Conservation (phyloP, 1,139 yeast genomes). For the Magnusiomyces suaveolens region DNA sequence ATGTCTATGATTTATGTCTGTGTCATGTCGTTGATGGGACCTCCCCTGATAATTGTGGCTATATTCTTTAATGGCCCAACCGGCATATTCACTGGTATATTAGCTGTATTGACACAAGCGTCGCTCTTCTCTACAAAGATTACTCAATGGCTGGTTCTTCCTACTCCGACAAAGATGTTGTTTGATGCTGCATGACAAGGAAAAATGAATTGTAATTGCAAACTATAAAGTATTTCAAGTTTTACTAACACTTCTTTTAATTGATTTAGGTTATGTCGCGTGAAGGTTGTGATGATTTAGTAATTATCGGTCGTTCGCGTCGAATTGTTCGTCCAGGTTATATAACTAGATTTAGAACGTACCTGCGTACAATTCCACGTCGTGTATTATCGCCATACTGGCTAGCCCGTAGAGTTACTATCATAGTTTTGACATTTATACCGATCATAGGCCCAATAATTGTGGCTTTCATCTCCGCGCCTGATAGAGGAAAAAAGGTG, state of each 20-base stretch:
- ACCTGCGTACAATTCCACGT: conserved; percentile 26
- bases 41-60: conserved; percentile 41
- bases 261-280: conserved; percentile 34
- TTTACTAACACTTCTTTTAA: not conserved
- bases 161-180: conserved; percentile 44
- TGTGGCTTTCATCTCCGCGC: conserved; percentile 47
- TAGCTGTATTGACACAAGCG: conserved; percentile 45
- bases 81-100: conserved; percentile 46
- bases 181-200: conserved; percentile 40
- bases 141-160: conserved; percentile 44
- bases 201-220: conserved; percentile 14
- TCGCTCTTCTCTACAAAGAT: conserved; percentile 43
- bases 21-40: conserved; percentile 39
- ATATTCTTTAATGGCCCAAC: conserved; percentile 46
- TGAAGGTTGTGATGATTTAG: conserved; percentile 43
- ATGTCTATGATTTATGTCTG: conserved; percentile 37
- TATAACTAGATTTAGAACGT: conserved; percentile 18
- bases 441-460: conserved; percentile 57
- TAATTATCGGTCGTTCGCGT: conserved; percentile 39
- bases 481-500: conserved; percentile 46
- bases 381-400: conserved; percentile 30
- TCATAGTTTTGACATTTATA: conserved; percentile 39
- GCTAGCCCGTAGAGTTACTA: conserved; percentile 30
- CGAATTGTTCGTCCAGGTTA: conserved; percentile 31
- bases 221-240: not conserved